Percentiles rank a stretch among this genome's conserved stretches.
Conservation (phyloP, 345 rosid species). For the Euphorbia lathyris region DNA sequence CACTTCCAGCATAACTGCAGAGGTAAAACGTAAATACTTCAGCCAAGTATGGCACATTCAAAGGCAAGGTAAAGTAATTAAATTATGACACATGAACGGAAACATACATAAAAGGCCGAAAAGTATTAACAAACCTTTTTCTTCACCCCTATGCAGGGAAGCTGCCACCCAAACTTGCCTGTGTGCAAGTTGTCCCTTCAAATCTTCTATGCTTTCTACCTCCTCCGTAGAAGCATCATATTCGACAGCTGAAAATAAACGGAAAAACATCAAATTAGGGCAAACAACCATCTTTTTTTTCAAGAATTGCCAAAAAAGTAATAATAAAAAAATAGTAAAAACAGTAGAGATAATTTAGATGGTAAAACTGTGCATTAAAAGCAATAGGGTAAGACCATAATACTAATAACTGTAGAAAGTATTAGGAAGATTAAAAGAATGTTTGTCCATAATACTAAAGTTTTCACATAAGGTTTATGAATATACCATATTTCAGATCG, state of each 20-base stretch:
- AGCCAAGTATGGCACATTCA: slow-evolving; percentile 9
- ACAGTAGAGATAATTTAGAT: neutral
- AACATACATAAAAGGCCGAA: slow-evolving; percentile 1
- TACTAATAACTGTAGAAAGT: neutral
- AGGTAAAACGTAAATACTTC: slow-evolving; percentile 23
- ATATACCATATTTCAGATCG: slow-evolving; percentile 79
- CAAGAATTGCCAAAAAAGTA: neutral
- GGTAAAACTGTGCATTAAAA: slow-evolving; percentile 2
- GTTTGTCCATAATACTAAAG: slow-evolving; percentile 2
- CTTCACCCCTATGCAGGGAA: slow-evolving; percentile 86
- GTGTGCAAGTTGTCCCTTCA: slow-evolving; percentile 50
- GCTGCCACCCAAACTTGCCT: slow-evolving; percentile 89
- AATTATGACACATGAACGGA: neutral
- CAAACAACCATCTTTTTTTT: neutral
- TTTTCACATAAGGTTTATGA: neutral
- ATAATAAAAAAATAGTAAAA: slow-evolving; percentile 1
- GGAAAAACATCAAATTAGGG: slow-evolving; percentile 8
- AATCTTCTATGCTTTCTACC: slow-evolving; percentile 37
- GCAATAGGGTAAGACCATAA: neutral
- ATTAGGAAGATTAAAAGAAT: neutral
- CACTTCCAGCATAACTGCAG: slow-evolving; percentile 70
- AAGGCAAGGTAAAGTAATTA: neutral
- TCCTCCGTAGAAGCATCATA: slow-evolving; percentile 33
- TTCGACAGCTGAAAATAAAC: slow-evolving; percentile 41
- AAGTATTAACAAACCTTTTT: slow-evolving; percentile 51